Evolutionary conservation across 2,329 filamentous ascomycete genomes (phyloP).

Genomic region (Fusarium sp.): DNA sequence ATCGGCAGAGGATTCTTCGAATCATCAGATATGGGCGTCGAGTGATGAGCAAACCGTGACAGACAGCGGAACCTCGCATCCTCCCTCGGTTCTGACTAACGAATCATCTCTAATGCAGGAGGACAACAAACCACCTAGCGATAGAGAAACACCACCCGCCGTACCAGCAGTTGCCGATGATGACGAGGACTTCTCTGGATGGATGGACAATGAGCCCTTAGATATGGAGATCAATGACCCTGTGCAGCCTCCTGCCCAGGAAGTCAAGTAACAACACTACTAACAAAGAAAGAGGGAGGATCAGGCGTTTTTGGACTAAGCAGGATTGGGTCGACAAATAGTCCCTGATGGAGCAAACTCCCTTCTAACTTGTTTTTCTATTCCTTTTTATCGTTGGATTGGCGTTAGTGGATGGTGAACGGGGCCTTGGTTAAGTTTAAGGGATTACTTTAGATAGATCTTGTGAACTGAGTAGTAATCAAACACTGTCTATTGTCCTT

Average conservation of each 20-base stretch:
- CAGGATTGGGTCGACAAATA: constrained; percentile 23
- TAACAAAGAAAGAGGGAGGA: constrained; percentile 16
- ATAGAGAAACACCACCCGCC: constrained; percentile 35
- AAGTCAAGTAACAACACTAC: constrained; percentile 39
- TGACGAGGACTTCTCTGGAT: constrained; percentile 55
- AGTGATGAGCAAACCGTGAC: constrained; percentile 33
- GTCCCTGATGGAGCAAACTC: constrained; percentile 19
- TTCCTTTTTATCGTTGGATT: constrained; percentile 12
- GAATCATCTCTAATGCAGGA: constrained; percentile 31
- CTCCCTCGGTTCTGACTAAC: constrained; percentile 20
- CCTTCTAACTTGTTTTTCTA: constrained; percentile 10
- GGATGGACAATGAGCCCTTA: constrained; percentile 53
- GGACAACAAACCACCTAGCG: constrained; percentile 8
- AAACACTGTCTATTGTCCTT: background rate
- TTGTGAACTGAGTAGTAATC: constrained; percentile 24
- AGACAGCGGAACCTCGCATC: constrained; percentile 34
- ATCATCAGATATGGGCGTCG: constrained; percentile 34
- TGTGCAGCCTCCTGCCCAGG: constrained; percentile 30
- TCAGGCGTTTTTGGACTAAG: constrained; percentile 36
- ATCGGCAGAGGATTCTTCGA: constrained; percentile 53
- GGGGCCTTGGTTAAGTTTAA: constrained; percentile 4
- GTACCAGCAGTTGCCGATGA: constrained; percentile 45
- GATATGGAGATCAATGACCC: constrained; percentile 46
- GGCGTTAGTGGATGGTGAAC: constrained; percentile 27
- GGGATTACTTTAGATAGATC: constrained; percentile 23